A percentile compares a stretch with the other conserved stretches of the same genome.
These are phyloP conservation scores for Xylaria sp. DNA, from an alignment of 2,329 filamentous ascomycete species.

Conservation along the genomic window DNA sequence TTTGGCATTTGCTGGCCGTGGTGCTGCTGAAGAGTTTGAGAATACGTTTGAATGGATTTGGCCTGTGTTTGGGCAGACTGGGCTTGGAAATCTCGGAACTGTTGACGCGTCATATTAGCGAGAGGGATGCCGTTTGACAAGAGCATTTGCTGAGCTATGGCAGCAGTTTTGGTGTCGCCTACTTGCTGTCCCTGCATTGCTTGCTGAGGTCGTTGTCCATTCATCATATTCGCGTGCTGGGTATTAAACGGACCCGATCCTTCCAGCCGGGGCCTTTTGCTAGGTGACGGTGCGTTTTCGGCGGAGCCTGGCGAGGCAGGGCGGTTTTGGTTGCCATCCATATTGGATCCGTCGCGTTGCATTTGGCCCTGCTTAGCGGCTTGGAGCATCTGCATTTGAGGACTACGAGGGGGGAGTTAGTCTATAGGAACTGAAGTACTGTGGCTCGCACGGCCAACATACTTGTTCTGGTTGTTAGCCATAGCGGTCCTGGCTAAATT, in stretches of 20 bases:
- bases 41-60: slow-evolving; percentile 89
- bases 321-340: slow-evolving; percentile 84
- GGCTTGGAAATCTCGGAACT: slow-evolving; percentile 74
- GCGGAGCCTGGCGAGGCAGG: slow-evolving; percentile 83
- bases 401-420: slow-evolving; percentile 56
- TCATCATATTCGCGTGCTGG: slow-evolving; percentile 77
- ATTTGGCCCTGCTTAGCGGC: slow-evolving; percentile 79
- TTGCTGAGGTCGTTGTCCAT: slow-evolving; percentile 74
- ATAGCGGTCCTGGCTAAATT: slow-evolving; percentile 79
- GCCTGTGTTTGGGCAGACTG: slow-evolving; percentile 72
- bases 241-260: slow-evolving; percentile 78
- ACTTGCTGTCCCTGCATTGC: slow-evolving; percentile 78
- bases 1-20: slow-evolving; percentile 83
- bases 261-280: slow-evolving; percentile 87
- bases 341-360: slow-evolving; percentile 87
- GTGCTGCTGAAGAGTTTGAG: slow-evolving; percentile 84
- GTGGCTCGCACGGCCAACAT: slow-evolving; percentile 50
- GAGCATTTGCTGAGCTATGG: slow-evolving; percentile 68
- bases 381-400: slow-evolving; percentile 77
- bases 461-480: slow-evolving; percentile 81
- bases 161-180: slow-evolving; percentile 59
- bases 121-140: slow-evolving; percentile 79
- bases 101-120: slow-evolving; percentile 76
- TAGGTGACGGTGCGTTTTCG: slow-evolving; percentile 91
- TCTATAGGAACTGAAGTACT: not conserved